Base-by-base conservation (phyloP, 2,329 filamentous ascomycete species). In the Stemphylium beticola region DNA sequence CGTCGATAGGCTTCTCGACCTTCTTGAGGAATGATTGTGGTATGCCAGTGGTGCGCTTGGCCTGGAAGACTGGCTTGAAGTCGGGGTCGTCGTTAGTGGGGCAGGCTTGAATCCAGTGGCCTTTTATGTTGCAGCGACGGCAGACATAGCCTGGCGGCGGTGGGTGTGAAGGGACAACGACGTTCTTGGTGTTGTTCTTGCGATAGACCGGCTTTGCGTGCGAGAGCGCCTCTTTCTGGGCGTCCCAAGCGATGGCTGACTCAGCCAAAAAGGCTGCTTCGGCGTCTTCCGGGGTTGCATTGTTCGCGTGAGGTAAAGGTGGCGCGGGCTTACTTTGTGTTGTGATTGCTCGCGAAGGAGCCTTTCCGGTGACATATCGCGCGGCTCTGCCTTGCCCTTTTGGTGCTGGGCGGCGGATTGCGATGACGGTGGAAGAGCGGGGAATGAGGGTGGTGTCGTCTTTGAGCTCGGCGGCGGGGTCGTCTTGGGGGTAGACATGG, bases 51-150 rank as follows among this genome's bases (percentile, higher is more conserved):
- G 95, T 98, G 57, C 93, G 88, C 82, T 97, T 98, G 62, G 98
- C 91, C 57, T 93, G 88, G 44, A 93, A 92, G 49, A 92, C 89
- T 64, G 93, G 93, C 77, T 99, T 95, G 76, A 93, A 98, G 57
- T 92, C 93, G 3, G 95, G 93, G 64, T 99, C 93, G 74, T 96
- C 92, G 75, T 99, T 99, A n/a, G 93, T 99, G 6, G 95, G 95
- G 71, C 95, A 99, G 47, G 91, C 86, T 78, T 98, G 93, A 60
- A 99, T 99, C 93, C 93, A 99, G 76, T 99, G 95, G n/a, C 93
- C 95, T 79, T 97, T 97, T 76, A 97, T 90, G 58, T 92, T 90
- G 77, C 95, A 99, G 44, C 95, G 89, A 74, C 97, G 96, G 78
- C 95, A 99, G 58, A 97, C 89, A 76, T 99, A 99, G 48, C 93